Evolutionary conservation across 345 rosid genomes (phyloP), one percentile per base, ranked within the genome.

Genomic region (Lenwebbia sp.): DNA sequence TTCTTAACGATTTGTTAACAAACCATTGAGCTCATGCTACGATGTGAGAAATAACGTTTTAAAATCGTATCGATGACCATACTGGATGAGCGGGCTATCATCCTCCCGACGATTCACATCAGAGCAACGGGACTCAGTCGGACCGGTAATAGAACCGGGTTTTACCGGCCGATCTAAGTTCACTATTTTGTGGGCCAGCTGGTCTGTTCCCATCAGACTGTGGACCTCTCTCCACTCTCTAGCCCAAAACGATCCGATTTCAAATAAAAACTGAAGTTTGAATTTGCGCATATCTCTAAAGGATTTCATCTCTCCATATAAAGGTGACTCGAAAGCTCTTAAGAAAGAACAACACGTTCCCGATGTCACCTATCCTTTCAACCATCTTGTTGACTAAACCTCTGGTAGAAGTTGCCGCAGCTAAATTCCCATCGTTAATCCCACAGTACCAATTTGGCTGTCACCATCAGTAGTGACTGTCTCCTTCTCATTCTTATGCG

Each of bases 371-470:
- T 40, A 97, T 93, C 90, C 99, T 91, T 22, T 99, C 99, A 85
- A 90, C 94, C 99, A 96, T 96, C 90, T 97, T 97, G 93, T 95
- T 95, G 85, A 97, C 99, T 11, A 89, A 41, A 85, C 99, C 99
- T 40, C 99, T 99, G 0, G 98, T 95, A 25, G 99, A 96, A 86
- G 99, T 97, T 65, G 99, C 99, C 2, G 96, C 2, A 44, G 99
- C 99, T 88, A 96, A 89, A 90, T 94, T 94, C 40, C 99, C 99
- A 5, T 94, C 85, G 13, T 13, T 86, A 88, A 96, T 52, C 99
- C 99, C 23, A 97, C 99, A 1, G 98, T 96, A 88, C 99, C 99
- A 83, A 85, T 87, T 85, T 91, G 96, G 91, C 95, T 93, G 53
- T 94, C 93, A 0, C 93, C 94, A 83, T 86, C 88, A 41, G 83